Conservation (phyloP, 345 rosid genomes). For the Turnera subulata region DNA sequence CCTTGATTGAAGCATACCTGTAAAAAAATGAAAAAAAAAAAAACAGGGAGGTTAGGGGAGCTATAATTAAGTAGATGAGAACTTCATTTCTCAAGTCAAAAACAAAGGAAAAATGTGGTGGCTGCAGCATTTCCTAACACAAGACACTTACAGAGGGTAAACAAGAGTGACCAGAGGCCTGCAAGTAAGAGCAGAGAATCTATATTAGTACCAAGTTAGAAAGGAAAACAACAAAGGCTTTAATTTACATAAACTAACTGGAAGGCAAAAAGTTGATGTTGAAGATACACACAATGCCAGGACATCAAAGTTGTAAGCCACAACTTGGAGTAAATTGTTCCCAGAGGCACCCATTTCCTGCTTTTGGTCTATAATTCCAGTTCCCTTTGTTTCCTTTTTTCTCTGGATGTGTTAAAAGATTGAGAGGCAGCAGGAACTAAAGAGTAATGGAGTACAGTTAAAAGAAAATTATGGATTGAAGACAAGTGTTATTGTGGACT, state of each 20-base stretch:
- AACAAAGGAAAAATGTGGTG: too few species aligned
- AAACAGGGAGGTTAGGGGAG: background rate
- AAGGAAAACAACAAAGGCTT: background rate
- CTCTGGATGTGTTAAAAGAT: background rate
- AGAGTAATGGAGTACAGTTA: background rate
- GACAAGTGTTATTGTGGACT: background rate
- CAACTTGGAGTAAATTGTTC: conserved; percentile 24
- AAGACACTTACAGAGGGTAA: conserved; percentile 26
- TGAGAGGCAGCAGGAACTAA: background rate
- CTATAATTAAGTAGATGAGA: background rate
- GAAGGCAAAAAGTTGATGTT: background rate
- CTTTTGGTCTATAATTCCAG: background rate
- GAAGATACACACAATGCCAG: conserved; percentile 23
- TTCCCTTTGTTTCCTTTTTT: background rate
- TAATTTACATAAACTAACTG: too few species aligned
- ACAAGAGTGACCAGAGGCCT: conserved; percentile 30
- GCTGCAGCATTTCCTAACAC: background rate
- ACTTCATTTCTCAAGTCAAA: background rate
- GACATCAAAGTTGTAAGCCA: conserved; percentile 28
- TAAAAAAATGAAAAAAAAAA: background rate
- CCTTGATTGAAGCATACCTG: conserved; percentile 69
- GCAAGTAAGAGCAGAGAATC: conserved; percentile 5
- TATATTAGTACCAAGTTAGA: background rate
- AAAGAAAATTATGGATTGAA: background rate
- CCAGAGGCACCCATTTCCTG: conserved; percentile 16